Percentiles rank a stretch among this genome's conserved stretches.
phyloP scores from a whole-genome alignment of 306 rosid species.

The Acmispon strigosus region DNA sequence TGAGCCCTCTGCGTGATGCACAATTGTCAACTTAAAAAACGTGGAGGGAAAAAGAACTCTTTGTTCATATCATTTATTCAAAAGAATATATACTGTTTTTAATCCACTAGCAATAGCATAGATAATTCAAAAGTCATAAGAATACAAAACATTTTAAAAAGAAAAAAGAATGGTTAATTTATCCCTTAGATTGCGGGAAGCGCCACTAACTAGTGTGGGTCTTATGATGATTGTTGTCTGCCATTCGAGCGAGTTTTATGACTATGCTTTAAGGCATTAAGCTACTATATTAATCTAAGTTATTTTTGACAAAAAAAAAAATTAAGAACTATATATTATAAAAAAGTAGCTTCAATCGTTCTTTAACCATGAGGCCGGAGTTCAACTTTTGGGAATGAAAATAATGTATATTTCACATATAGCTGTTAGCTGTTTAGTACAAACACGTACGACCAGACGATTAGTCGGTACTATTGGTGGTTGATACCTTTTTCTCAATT shows the following conservation, averaged over 20 bases:
- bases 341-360: no score
- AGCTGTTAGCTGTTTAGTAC: no score
- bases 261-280: neutral
- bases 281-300: no score
- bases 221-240: slow-evolving; percentile 17
- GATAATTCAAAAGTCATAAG: neutral
- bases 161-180: neutral
- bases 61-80: neutral
- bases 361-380: no score
- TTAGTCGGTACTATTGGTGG: no score
- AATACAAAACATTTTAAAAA: neutral
- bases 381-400: no score
- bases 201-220: neutral
- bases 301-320: no score
- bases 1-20: neutral
- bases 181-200: slow-evolving; percentile 31
- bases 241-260: slow-evolving; percentile 13
- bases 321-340: no score
- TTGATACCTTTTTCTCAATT: no score
- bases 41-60: neutral
- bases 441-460: no score
- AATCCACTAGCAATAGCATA: neutral
- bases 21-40: no score
- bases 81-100: neutral
- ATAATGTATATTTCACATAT: no score